These are phyloP conservation scores for Tetraselmis chui DNA, from an alignment of 139 green algal genomes.

Conservation along the genomic window DNA sequence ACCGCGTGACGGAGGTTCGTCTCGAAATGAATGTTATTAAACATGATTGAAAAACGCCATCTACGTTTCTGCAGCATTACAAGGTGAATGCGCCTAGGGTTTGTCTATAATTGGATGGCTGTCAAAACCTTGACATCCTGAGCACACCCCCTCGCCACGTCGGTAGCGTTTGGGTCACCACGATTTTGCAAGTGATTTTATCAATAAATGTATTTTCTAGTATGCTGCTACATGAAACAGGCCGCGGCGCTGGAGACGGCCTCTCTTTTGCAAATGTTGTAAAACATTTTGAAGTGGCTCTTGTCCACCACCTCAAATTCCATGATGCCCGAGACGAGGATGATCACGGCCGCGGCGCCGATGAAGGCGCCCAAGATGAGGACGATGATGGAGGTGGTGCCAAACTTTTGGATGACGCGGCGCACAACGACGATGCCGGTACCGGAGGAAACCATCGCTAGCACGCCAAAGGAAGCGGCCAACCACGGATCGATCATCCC, in stretches of 20 bases:
- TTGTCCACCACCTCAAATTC: background rate
- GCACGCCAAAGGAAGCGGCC: background rate
- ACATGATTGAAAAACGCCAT: too few species aligned
- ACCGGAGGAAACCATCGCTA: constrained; percentile 3
- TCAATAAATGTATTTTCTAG: too few species aligned
- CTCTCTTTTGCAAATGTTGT: background rate
- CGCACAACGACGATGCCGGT: background rate
- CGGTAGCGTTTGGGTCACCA: too few species aligned
- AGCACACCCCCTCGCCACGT: too few species aligned
- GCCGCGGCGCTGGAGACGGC: background rate
- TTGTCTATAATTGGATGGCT: too few species aligned
- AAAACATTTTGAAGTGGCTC: background rate
- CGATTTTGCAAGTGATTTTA: too few species aligned
- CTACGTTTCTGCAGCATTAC: too few species aligned
- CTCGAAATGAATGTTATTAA: too few species aligned
- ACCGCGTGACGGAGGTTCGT: too few species aligned
- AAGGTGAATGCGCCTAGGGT: too few species aligned
- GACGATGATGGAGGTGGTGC: constrained; percentile 23
- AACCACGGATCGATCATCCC: background rate
- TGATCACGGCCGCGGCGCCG: constrained; percentile 16
- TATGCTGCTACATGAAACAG: background rate
- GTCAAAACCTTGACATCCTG: too few species aligned
- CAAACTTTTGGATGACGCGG: constrained; percentile 11
- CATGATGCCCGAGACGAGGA: background rate
- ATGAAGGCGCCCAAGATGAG: constrained; percentile 24